phyloP scores from a whole-genome alignment of 1,284 basidiomycete species.

The Erythrobasidium hasegawianum region DNA sequence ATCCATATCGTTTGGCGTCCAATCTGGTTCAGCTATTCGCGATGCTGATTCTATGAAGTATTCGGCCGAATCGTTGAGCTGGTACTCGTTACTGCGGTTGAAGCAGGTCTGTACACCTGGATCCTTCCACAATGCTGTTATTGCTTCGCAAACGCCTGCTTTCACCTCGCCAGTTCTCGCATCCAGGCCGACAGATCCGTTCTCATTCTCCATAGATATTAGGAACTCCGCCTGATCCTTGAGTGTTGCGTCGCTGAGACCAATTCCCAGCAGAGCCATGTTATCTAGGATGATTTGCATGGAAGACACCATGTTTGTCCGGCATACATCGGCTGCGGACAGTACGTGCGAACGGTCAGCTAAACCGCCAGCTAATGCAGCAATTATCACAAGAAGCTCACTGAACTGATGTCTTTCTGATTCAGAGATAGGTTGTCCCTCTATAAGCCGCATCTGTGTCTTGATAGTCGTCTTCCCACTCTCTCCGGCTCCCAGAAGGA shows the following conservation, averaged over 20 bases:
- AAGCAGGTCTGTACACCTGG: constrained; percentile 55
- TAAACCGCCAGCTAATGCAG: not conserved
- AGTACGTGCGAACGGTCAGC: no score
- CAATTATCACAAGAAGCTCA: no score
- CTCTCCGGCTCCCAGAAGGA: constrained; percentile 49
- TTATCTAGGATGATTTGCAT: constrained; percentile 30
- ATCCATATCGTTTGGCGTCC: constrained; percentile 49
- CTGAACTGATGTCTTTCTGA: constrained; percentile 30
- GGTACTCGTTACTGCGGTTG: constrained; percentile 47
- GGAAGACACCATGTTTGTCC: constrained; percentile 31
- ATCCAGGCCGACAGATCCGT: constrained; percentile 21
- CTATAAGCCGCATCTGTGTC: constrained; percentile 54
- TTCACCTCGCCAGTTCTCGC: constrained; percentile 30
- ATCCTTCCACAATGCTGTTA: constrained; percentile 79
- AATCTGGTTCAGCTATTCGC: constrained; percentile 46
- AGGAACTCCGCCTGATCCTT: constrained; percentile 45
- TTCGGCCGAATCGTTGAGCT: constrained; percentile 45
- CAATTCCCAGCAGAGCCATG: constrained; percentile 45
- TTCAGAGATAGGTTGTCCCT: constrained; percentile 15
- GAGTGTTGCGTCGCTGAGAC: constrained; percentile 33
- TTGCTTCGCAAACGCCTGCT: constrained; percentile 71
- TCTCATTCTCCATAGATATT: constrained; percentile 45
- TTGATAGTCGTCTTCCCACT: constrained; percentile 49
- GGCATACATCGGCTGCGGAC: constrained; percentile 29
- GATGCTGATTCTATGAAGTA: constrained; percentile 49